Evolutionary conservation across 495 filamentous ascomycete genomes (phyloP), one percentile per base, ranked within the genome.

Genomic region (Aspergillus affinis): DNA sequence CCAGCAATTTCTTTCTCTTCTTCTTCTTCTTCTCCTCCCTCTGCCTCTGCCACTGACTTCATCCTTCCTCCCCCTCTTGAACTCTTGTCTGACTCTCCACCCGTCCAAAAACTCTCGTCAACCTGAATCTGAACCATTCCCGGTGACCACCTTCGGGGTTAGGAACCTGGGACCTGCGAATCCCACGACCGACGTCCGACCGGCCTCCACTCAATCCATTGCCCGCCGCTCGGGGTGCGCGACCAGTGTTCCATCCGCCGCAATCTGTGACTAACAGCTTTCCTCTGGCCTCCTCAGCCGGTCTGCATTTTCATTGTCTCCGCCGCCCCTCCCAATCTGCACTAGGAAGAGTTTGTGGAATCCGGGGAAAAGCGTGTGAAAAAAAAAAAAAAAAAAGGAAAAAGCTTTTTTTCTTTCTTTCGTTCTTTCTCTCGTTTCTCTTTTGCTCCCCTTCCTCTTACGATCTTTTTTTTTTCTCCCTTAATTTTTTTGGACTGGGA

Each of bases 211-310:
- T 21, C 48, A 44, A 48, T 57, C 29, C 6, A 47, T 45, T 62
- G 54, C 59, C 68, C 65, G 69, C 62, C 62, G 56, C n/a, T 44
- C 27, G 27, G 51, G 57, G 61, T 55, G 53, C 54, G 55, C 61
- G 60, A 57, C 45, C 52, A 46, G 60, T 57, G 68, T 57, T 64
- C 64, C 62, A 65, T 65, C 63, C 57, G 60, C 55, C 45, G 52
- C 59, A 69, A 74, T 79, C 72, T 68, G 73, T 79, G 75, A 79
- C 77, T 79, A 79, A 79, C 73, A 78, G 70, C 68, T 76, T 76
- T 75, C 59, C 45, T 61, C 41, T 50, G 48, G 45, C 61, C 62
- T 61, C 55, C 60, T 61, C 66, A 46, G 51, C 49, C 52, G 50
- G 51, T 58, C 59, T 54, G 57, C 53, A 50, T 48, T 55, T 48